Evolutionary conservation across 78 protist species (phyloP), one percentile per base, ranked within the genome.

Genomic region (Neovahlkampfia damariscottae): DNA sequence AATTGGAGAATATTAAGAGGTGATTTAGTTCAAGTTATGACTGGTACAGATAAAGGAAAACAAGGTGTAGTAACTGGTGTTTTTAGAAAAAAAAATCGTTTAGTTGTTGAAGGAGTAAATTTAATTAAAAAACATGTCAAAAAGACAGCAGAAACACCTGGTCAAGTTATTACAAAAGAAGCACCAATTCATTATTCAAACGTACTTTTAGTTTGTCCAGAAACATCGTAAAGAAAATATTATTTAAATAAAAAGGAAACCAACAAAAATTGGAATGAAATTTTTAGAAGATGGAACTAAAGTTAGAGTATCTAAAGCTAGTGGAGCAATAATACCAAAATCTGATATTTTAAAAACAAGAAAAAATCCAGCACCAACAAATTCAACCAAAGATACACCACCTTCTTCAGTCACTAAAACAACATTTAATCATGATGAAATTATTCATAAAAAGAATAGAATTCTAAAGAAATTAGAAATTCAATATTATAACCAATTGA

Each of bases 251-350:
- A 50, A 50, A 19, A 19, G 62, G 34, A 50, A n/a, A 50, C 62
- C 62, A 50, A 50, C 62, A 50, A 50, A 50, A 50, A 50, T 19
- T n/a, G 19, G 19, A 19, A n/a, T n/a, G 34, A 50, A 50, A 19
- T 50, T 50, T 50, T n/a, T 19, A n/a, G 62, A 50, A 19, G 62
- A 50, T 50, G 62, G 62, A 50, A 50, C 19, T 19, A 50, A 50
- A 50, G 62, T 50, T n/a, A 50, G 62, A 50, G 62, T 50, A n/a
- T n/a, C 62, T n/a, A 50, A 50, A 50, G 62, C 19, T 50, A n/a
- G 34, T n/a, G 62, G 62, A 50, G 19, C 62, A 50, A 19, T 50
- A 19, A 19, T 50, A 50, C 62, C 62, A 19, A 50, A 50, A 50
- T 19, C 62, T 50, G 19, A 19, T n/a, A n/a, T 19, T 19, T n/a